Conservation (phyloP, 2,329 filamentous ascomycete genomes). For the Diaporthe nobilis region DNA sequence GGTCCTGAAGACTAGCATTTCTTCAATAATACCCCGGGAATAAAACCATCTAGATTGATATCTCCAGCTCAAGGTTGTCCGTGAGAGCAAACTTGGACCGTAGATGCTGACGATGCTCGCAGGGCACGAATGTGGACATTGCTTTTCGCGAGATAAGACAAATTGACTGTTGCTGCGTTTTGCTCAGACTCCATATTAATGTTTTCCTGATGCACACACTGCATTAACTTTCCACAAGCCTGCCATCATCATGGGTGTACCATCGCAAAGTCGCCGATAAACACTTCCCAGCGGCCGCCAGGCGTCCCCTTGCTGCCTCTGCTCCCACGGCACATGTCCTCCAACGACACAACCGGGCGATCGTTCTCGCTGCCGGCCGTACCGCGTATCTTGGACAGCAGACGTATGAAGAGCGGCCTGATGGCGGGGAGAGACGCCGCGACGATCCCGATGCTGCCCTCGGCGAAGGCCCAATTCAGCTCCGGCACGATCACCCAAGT, state of each 20-base stretch:
- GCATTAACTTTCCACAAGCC: background rate
- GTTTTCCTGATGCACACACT: too few relatives aligned
- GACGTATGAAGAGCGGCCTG: background rate
- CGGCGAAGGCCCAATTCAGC: background rate
- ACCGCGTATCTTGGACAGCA: background rate
- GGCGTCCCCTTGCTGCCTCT: background rate
- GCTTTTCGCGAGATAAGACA: background rate
- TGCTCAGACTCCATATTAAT: background rate
- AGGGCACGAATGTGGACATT: background rate
- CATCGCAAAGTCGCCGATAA: background rate
- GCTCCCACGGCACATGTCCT: background rate
- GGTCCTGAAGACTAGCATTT: too few relatives aligned
- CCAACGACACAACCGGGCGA: background rate
- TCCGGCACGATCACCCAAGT: background rate
- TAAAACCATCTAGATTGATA: background rate
- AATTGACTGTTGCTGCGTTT: background rate
- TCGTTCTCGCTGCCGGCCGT: background rate
- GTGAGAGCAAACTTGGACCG: rapidly evolving
- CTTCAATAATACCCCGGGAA: background rate
- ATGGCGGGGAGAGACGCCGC: background rate
- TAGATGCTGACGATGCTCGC: background rate
- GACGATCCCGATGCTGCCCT: background rate
- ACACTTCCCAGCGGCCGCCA: background rate
- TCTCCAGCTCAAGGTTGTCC: too few relatives aligned
- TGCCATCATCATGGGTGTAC: too few relatives aligned